phyloP scores from a whole-genome alignment of 2,329 filamentous ascomycete species.

The Curvularia eragrostidis region DNA sequence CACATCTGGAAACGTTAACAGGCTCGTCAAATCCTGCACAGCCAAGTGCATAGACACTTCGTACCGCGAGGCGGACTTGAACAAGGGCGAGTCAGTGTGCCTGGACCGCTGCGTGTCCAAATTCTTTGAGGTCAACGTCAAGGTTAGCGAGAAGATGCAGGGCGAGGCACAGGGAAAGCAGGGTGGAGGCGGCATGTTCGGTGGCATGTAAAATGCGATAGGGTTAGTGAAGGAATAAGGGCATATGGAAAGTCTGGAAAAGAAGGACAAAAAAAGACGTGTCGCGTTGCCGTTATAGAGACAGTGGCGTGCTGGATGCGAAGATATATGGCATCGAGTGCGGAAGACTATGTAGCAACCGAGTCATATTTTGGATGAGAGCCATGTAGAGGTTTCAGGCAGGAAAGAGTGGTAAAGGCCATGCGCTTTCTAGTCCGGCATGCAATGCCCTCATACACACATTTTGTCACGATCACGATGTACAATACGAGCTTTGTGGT shows the following conservation, averaged over 20 bases:
- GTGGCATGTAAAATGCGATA: slow-evolving; percentile 31
- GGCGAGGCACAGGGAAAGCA: slow-evolving; percentile 73
- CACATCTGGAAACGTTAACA: slow-evolving; percentile 44
- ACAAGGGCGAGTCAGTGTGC: slow-evolving; percentile 99
- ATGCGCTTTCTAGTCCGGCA: slow-evolving; percentile 4
- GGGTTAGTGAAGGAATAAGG: too few species aligned
- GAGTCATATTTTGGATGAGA: background rate
- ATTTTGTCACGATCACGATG: slow-evolving; percentile 6
- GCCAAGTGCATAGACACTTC: slow-evolving; percentile 91
- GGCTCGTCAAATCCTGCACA: slow-evolving; percentile 86
- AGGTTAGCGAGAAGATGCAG: slow-evolving; percentile 97
- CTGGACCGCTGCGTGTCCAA: slow-evolving; percentile 96
- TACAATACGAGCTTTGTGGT: slow-evolving; percentile 26
- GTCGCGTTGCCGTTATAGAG: background rate
- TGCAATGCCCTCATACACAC: background rate
- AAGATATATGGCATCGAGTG: background rate
- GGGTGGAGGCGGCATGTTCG: slow-evolving; percentile 35
- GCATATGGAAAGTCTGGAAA: too few species aligned
- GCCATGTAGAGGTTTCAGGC: background rate
- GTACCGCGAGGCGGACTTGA: slow-evolving; percentile 95
- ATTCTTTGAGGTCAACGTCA: slow-evolving; percentile 98
- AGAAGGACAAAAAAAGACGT: background rate
- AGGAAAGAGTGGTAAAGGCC: background rate
- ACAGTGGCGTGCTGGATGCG: too few species aligned
- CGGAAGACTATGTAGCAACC: background rate